Evolutionary conservation across 306 rosid species (phyloP).

Genomic region (Prunus campanulata): DNA sequence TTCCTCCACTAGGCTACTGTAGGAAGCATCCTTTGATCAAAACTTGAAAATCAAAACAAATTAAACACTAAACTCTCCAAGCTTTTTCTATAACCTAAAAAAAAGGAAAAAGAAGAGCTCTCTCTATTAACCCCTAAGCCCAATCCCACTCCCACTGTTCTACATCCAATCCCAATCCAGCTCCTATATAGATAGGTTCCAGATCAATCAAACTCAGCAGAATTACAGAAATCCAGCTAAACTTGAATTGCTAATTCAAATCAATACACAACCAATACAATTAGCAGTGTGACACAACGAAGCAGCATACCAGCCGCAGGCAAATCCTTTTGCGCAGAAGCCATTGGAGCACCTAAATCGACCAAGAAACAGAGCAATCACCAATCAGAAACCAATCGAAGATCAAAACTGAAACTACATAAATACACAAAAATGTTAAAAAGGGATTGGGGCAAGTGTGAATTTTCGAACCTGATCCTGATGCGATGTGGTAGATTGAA

Average conservation of each 20-base stretch:
- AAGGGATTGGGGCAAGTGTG: neutral
- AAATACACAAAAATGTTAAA: neutral
- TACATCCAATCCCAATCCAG: slow-evolving; percentile 1
- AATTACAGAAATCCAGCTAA: neutral
- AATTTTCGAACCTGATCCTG: slow-evolving; percentile 23
- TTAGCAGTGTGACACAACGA: neutral
- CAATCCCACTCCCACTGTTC: neutral
- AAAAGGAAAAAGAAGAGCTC: neutral
- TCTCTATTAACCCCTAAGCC: neutral
- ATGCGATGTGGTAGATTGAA: neutral
- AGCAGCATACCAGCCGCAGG: slow-evolving; percentile 58
- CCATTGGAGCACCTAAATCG: slow-evolving; percentile 56
- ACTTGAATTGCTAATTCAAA: neutral
- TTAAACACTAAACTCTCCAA: neutral
- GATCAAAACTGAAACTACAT: neutral
- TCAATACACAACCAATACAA: neutral
- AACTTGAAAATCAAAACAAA: neutral
- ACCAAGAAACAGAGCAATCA: slow-evolving; percentile 9
- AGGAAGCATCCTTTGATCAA: neutral
- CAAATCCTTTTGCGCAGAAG: slow-evolving; percentile 60
- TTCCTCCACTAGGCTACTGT: neutral
- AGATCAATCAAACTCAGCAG: slow-evolving; percentile 15
- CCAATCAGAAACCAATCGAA: neutral
- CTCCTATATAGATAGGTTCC: neutral
- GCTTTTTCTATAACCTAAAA: neutral